These are phyloP conservation scores for Aureobasidium melanogenum DNA, from an alignment of 2,329 filamentous ascomycete genomes.

Conservation along the genomic window DNA sequence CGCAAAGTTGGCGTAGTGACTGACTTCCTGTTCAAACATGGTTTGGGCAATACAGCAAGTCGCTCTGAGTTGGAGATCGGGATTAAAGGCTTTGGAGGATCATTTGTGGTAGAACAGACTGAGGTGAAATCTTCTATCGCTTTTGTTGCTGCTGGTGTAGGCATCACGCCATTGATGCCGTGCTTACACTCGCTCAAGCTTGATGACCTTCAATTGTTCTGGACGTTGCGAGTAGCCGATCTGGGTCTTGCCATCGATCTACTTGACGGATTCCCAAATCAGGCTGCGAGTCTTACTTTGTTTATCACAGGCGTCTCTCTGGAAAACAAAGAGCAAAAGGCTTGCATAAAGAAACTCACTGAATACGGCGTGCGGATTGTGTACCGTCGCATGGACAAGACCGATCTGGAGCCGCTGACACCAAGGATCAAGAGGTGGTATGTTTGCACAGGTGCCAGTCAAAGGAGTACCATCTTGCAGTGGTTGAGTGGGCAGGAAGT, in stretches of 20 bases:
- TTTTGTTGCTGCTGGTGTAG: conserved; percentile 72
- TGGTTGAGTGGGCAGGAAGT: conserved; percentile 42
- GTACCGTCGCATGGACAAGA: conserved; percentile 37
- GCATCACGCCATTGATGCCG: conserved; percentile 69
- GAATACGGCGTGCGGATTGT: conserved; percentile 27
- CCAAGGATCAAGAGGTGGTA: conserved; percentile 44
- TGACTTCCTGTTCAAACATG: conserved; percentile 46
- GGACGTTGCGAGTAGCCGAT: conserved; percentile 58
- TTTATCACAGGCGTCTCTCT: conserved; percentile 52
- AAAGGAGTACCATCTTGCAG: conserved; percentile 40
- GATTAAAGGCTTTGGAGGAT: conserved; percentile 65
- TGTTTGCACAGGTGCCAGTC: conserved; percentile 45
- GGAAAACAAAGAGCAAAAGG: conserved; percentile 15
- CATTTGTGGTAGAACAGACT: conserved; percentile 36
- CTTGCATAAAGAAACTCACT: conserved; percentile 36
- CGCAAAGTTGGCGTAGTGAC: conserved; percentile 63
- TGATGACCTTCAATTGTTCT: conserved; percentile 50
- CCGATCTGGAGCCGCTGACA: conserved; percentile 34
- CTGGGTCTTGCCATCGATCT: conserved; percentile 52
- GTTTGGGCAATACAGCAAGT: conserved; percentile 9
- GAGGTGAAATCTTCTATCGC: conserved; percentile 32
- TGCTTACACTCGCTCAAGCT: conserved; percentile 30
- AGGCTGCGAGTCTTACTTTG: conserved; percentile 47
- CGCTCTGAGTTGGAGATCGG: conserved; percentile 47
- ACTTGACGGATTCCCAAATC: conserved; percentile 42